Percentiles rank a stretch among this genome's conserved stretches.
Evolutionary conservation across 208 protist species (phyloP).

Genomic region (Acanthamoeba royreba): DNA sequence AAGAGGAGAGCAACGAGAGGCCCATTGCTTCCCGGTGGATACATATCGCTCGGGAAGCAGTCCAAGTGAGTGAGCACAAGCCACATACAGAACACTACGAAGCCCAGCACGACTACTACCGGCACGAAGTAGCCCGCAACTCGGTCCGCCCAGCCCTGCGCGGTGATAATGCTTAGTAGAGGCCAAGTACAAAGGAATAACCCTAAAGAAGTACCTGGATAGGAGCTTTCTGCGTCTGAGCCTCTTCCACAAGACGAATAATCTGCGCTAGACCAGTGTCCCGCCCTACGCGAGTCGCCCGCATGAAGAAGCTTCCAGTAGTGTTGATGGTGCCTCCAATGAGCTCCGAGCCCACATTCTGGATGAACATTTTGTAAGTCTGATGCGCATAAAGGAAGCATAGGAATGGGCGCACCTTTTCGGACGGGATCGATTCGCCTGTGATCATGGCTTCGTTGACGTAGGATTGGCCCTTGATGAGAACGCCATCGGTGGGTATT

Average conservation of each 20-base stretch:
- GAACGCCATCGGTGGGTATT: conserved; percentile 89
- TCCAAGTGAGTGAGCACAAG: background rate
- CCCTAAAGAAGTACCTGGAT: conserved; percentile 84
- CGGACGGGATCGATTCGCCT: conserved; percentile 83
- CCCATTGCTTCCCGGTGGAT: conserved; percentile 23
- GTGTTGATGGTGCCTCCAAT: conserved; percentile 65
- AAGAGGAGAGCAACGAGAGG: conserved; percentile 91
- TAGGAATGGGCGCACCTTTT: background rate
- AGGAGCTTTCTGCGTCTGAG: conserved; percentile 92
- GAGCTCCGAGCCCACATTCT: background rate
- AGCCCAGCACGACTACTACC: background rate
- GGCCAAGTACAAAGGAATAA: background rate
- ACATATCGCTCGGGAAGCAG: background rate
- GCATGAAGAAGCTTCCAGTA: conserved; percentile 10
- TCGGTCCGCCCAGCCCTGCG: background rate
- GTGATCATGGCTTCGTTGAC: conserved; percentile 96
- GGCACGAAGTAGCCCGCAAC: background rate
- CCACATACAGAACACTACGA: background rate
- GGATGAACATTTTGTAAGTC: background rate
- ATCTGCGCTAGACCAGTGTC: conserved; percentile 72
- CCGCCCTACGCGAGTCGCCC: background rate
- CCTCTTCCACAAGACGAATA: conserved; percentile 92
- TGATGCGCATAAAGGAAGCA: background rate
- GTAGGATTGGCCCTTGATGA: conserved; percentile 81
- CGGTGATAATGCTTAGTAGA: background rate